Percentiles rank a stretch among this genome's conserved stretches.
These are phyloP conservation scores for Hansenula sp. DNA, from an alignment of 1,139 yeast genomes.

Conservation along the genomic window DNA sequence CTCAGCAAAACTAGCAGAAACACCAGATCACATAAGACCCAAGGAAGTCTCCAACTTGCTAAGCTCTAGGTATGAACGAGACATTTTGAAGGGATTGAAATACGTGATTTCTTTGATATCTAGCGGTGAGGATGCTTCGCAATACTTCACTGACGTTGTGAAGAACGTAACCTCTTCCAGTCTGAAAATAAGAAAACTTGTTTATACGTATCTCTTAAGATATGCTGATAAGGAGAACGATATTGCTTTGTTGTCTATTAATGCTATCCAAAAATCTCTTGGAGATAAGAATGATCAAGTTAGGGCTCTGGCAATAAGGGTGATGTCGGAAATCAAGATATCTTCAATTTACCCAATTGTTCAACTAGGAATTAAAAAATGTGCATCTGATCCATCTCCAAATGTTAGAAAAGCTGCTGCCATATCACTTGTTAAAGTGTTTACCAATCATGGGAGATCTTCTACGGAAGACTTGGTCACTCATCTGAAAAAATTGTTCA, in stretches of 20 bases:
- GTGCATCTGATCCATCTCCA: conserved; percentile 69
- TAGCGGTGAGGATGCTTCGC: conserved; percentile 55
- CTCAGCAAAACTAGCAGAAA: conserved; percentile 57
- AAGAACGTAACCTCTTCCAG: conserved; percentile 78
- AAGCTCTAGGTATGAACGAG: conserved; percentile 68
- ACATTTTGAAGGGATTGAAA: conserved; percentile 70
- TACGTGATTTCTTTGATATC: conserved; percentile 66
- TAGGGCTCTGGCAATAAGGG: conserved; percentile 72
- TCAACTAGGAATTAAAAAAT: conserved; percentile 64
- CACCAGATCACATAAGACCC: conserved; percentile 48
- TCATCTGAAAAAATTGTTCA: conserved; percentile 47
- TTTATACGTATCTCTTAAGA: conserved; percentile 68
- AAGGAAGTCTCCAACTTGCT: conserved; percentile 63
- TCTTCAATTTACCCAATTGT: conserved; percentile 79
- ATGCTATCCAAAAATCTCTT: conserved; percentile 83
- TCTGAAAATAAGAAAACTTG: conserved; percentile 68
- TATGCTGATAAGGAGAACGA: conserved; percentile 88
- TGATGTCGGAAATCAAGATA: conserved; percentile 76
- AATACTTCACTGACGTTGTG: conserved; percentile 82
- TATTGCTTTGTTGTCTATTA: conserved; percentile 80
- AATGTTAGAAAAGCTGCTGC: conserved; percentile 79
- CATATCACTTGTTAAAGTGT: conserved; percentile 67
- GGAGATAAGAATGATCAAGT: conserved; percentile 63
- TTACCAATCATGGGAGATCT: conserved; percentile 29
- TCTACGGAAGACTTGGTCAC: conserved; percentile 40